These are phyloP conservation scores for Cucurbita pepo DNA, from an alignment of 306 rosid genomes.

Conservation along the genomic window DNA sequence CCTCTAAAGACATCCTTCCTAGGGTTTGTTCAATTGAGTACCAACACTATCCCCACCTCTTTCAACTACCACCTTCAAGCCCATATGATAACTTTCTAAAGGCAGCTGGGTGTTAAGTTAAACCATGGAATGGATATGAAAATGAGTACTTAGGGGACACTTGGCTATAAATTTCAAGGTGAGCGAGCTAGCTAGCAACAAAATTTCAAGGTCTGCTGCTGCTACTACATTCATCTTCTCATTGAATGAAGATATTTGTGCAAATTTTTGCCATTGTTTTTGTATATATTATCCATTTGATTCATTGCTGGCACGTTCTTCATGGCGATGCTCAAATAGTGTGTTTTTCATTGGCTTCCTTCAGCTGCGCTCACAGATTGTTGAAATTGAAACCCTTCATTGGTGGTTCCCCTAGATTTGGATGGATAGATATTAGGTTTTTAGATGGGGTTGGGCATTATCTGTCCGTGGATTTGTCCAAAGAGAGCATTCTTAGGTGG, in stretches of 20 bases:
- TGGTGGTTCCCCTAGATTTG: not conserved
- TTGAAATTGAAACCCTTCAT: not conserved
- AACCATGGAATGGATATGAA: not conserved
- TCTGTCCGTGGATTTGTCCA: not conserved
- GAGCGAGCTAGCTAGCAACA: not conserved
- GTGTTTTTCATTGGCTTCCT: not conserved
- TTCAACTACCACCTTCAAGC: slow-evolving; percentile 50
- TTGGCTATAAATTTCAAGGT: not conserved
- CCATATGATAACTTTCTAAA: slow-evolving; percentile 69
- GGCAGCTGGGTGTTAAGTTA: slow-evolving; percentile 65
- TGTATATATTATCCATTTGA: not conserved
- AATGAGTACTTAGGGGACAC: not conserved
- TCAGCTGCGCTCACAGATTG: not conserved
- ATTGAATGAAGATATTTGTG: not conserved
- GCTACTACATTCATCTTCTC: not conserved
- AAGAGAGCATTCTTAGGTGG: not conserved
- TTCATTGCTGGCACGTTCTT: not conserved
- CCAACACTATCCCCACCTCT: slow-evolving; percentile 36
- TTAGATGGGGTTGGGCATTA: not conserved
- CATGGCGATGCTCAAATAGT: not conserved
- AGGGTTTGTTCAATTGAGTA: slow-evolving; percentile 42
- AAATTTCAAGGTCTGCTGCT: not conserved
- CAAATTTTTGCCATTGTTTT: not conserved
- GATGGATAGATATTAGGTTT: not conserved
- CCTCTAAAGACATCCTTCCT: slow-evolving; percentile 17